A percentile compares a stretch with the other conserved stretches of the same genome.
phyloP scores from a whole-genome alignment of 2,329 filamentous ascomycete species.

The Penicillium sp. region DNA sequence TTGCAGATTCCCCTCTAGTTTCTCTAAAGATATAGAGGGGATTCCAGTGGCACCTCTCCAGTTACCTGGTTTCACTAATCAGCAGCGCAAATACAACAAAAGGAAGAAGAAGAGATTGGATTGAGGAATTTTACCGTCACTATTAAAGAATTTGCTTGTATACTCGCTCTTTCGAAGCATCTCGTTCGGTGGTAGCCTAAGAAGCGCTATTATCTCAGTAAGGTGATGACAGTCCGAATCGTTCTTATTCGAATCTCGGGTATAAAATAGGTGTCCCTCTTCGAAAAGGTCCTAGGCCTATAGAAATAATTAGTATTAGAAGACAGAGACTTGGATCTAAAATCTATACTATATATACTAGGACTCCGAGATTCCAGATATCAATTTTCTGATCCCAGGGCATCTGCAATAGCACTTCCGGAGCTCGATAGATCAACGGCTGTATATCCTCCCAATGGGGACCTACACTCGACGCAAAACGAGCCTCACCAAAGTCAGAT shows the following conservation, averaged over 20 bases:
- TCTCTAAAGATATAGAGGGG: conserved; percentile 15
- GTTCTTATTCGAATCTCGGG: conserved; percentile 11
- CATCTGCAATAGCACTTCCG: conserved; percentile 25
- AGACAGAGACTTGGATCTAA: not conserved
- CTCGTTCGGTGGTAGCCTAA: conserved; percentile 37
- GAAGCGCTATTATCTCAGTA: conserved; percentile 39
- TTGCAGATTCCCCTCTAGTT: conserved; percentile 14
- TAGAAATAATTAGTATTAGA: not conserved
- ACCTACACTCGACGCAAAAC: conserved; percentile 11
- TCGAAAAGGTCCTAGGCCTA: conserved; percentile 28
- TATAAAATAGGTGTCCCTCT: conserved; percentile 20
- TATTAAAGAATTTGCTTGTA: conserved; percentile 18
- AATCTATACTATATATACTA: conserved; percentile 14
- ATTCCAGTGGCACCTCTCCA: conserved; percentile 15
- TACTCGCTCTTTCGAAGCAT: conserved; percentile 35
- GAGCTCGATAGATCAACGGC: conserved; percentile 24
- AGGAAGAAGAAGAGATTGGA: not conserved
- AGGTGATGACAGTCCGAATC: conserved; percentile 26
- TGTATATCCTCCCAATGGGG: conserved; percentile 18
- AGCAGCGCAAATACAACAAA: conserved; percentile 1
- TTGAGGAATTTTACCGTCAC: conserved; percentile 9
- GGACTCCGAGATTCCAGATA: conserved; percentile 27
- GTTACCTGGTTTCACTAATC: conserved; percentile 12
- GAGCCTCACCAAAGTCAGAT: conserved; percentile 29
- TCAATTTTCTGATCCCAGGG: conserved; percentile 26